Base-by-base conservation (phyloP, 495 filamentous ascomycete species). In the Massariosphaeria phaeospora region DNA sequence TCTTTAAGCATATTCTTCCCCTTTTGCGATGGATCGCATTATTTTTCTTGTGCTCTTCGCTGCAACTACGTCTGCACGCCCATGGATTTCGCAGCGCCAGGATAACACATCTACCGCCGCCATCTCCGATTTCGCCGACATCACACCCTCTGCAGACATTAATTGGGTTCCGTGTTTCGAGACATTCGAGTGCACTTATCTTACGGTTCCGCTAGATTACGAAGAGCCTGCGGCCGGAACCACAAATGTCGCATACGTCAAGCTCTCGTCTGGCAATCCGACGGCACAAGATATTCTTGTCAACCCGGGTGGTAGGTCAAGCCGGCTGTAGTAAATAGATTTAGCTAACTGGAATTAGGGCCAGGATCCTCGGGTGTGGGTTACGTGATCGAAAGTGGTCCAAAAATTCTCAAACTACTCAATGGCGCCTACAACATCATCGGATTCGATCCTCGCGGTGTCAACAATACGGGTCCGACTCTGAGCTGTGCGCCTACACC, bases 381-480 rank as follows among this genome's bases (percentile, higher is more conserved):
- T 15, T 53, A 64, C 20, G 41, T 72, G 33, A 43, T 68, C 26
- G 69, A 68, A 26, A 72, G 73, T 48, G 35, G 27, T 9, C 15
- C 41, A 15, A 41, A 63, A 31, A 21, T 27, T 26, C n/a, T 9
- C 18, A 27, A 18, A 15, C 40, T 24, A 17, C 26, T 59, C 17
- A 48, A 48, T 13, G 17, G 4, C 17, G 17, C 70, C 42, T 79
- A 72, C 58, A 78, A 83, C 46, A 70, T 82, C 21, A 67, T 83
- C 68, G 71, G 75, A 62, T 77, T 67, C 65, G 78, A 82, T 23
- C 72, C 71, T 0, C 63, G 74, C 5, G 78, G 54, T 45, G 66
- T 63, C 56, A 73, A 61, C 34, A 48, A 52, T 15, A 55, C 21
- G 39, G 63, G 33, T 52, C 75, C 64, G 33, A 55, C 64, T 0